Evolutionary conservation across 768 basidiomycete species (phyloP).

Genomic region (Baorangia bicolor): DNA sequence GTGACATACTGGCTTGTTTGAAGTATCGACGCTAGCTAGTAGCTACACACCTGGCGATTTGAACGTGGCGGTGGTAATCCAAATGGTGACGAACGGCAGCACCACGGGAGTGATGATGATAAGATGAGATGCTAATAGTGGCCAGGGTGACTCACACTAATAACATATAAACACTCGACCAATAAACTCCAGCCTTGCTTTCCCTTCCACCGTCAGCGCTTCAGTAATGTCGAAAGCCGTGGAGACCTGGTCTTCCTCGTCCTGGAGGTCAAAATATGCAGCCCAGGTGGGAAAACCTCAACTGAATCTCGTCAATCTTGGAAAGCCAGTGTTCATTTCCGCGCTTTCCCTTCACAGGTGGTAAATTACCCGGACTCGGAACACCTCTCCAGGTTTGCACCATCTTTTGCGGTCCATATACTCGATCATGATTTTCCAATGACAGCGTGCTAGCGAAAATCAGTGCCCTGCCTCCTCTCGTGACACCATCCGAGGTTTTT

Average conservation of each 20-base stretch:
- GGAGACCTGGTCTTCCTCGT: slow-evolving; percentile 63
- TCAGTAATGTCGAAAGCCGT: slow-evolving; percentile 15
- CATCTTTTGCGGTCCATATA: not conserved
- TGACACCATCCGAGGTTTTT: slow-evolving; percentile 87
- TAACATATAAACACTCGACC: not conserved
- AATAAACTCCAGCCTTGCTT: not conserved
- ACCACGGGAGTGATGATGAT: not conserved
- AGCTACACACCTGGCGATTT: not conserved
- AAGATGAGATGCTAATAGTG: no score
- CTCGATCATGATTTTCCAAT: not conserved
- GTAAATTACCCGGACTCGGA: slow-evolving; percentile 69
- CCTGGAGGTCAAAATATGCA: slow-evolving; percentile 76
- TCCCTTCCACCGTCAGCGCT: not conserved
- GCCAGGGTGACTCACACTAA: not conserved
- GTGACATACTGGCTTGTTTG: not conserved
- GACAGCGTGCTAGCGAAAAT: slow-evolving; percentile 79
- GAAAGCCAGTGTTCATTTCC: not conserved
- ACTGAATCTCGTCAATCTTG: not conserved
- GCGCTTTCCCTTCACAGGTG: slow-evolving; percentile 40
- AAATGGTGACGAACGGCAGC: not conserved
- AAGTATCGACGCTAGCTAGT: not conserved
- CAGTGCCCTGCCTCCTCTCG: slow-evolving; percentile 78
- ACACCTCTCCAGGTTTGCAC: slow-evolving; percentile 54
- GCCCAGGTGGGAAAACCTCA: slow-evolving; percentile 58
- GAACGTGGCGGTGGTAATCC: not conserved